Percentiles rank a stretch among this genome's conserved stretches.
Evolutionary conservation across 2,329 filamentous ascomycete species (phyloP).

Genomic region (Calycina herbarum): DNA sequence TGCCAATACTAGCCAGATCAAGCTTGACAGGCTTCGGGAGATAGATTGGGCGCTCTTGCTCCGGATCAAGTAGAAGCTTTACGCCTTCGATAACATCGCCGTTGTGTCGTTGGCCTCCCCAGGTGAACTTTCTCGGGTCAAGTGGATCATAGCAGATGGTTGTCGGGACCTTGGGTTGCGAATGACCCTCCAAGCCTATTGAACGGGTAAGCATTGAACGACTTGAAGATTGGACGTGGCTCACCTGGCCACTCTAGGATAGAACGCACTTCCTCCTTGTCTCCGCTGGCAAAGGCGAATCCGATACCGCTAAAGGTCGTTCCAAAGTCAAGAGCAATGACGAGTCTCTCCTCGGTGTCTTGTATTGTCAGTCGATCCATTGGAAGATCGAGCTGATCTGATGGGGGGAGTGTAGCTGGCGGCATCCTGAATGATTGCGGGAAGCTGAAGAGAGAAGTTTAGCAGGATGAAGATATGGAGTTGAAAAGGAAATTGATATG

Average conservation of each 20-base stretch:
- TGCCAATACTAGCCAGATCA: conserved; percentile 42
- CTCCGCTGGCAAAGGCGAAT: conserved; percentile 12
- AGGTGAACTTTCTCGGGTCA: conserved; percentile 12
- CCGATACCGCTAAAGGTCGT: conserved; percentile 27
- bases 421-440: no score
- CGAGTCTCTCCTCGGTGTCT: no score
- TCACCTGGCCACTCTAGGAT: conserved; percentile 29
- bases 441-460: no score
- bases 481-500: no score
- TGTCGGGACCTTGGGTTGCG: conserved; percentile 22
- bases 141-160: conserved; percentile 19
- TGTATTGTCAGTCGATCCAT: no score
- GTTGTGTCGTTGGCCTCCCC: conserved; percentile 18
- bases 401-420: no score
- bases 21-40: conserved; percentile 25
- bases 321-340: conserved; percentile 28
- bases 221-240: no score
- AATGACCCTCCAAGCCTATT: conserved; percentile 12
- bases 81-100: conserved; percentile 20
- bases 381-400: no score
- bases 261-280: conserved; percentile 1
- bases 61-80: conserved; percentile 34
- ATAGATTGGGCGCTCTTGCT: conserved; percentile 24
- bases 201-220: no score
- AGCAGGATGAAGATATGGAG: no score